These are phyloP conservation scores for Trichoderma endophyticum DNA, from an alignment of 2,329 filamentous ascomycete genomes.

Conservation along the genomic window DNA sequence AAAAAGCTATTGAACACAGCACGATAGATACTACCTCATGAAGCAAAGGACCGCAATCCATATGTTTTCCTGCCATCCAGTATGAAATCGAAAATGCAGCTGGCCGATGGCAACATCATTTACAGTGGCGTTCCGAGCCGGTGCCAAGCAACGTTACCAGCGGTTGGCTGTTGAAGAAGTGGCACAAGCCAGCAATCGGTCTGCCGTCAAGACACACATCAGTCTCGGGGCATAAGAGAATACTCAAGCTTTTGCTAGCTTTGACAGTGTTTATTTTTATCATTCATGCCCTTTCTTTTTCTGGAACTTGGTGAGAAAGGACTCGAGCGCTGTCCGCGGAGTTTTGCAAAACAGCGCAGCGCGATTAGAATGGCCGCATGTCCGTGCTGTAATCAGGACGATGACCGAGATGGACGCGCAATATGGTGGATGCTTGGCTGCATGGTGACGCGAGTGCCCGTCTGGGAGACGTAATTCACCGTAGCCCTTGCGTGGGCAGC, in stretches of 20 bases:
- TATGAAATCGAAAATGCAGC: not conserved
- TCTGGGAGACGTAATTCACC: constrained; percentile 10
- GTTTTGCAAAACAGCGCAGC: not conserved
- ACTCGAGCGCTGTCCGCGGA: not conserved
- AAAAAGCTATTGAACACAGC: not conserved
- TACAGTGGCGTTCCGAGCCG: not conserved
- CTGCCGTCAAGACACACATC: not conserved
- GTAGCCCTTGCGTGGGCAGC: not conserved
- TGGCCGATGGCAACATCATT: not conserved
- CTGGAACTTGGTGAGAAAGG: not conserved
- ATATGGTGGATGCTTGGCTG: constrained; percentile 10
- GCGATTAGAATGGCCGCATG: not conserved
- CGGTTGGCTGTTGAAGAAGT: not conserved
- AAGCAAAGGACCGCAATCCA: not conserved
- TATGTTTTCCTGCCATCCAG: not conserved
- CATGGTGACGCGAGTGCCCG: constrained; percentile 13
- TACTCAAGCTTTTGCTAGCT: not conserved
- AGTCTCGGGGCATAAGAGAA: not conserved
- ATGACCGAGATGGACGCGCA: constrained; percentile 15
- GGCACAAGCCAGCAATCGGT: not conserved
- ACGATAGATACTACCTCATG: not conserved
- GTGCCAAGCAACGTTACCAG: not conserved
- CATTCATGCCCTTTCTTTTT: not conserved
- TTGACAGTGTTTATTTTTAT: not conserved
- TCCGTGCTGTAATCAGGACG: not conserved